Evolutionary conservation across 345 rosid genomes (phyloP).

Genomic region (Populus deltoides): DNA sequence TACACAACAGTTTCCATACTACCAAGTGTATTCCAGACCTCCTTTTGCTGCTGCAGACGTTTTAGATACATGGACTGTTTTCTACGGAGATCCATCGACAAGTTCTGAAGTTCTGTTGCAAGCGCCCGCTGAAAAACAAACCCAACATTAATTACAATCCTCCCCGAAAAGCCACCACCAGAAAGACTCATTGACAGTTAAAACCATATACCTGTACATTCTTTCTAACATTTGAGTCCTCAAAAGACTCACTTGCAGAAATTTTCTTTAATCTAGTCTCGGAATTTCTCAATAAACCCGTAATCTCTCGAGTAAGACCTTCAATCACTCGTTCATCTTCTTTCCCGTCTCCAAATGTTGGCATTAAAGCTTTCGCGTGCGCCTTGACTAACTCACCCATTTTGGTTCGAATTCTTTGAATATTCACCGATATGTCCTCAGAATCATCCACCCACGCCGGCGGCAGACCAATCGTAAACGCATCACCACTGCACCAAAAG

Average conservation of each 20-base stretch:
- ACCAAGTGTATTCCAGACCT: slow-evolving; percentile 38
- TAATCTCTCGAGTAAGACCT: slow-evolving; percentile 73
- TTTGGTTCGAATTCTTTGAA: slow-evolving; percentile 65
- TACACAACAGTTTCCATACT: no score
- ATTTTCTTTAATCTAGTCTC: slow-evolving; percentile 74
- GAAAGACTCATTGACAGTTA: no score
- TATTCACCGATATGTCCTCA: slow-evolving; percentile 75
- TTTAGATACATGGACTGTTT: slow-evolving; percentile 88
- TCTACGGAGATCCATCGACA: slow-evolving; percentile 89
- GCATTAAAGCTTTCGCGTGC: slow-evolving; percentile 94
- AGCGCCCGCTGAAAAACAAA: slow-evolving; percentile 54
- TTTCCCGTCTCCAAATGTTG: slow-evolving; percentile 93
- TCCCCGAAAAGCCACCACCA: not conserved
- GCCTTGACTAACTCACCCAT: slow-evolving; percentile 80
- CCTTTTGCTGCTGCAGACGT: slow-evolving; percentile 80
- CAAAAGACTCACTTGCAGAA: slow-evolving; percentile 65
- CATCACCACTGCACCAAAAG: slow-evolving; percentile 63
- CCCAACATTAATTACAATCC: not conserved
- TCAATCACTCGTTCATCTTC: slow-evolving; percentile 83
- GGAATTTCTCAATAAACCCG: slow-evolving; percentile 67
- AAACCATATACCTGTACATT: slow-evolving; percentile 70
- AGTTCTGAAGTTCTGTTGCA: slow-evolving; percentile 87
- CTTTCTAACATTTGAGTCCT: slow-evolving; percentile 88
- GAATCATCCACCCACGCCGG: slow-evolving; percentile 97
- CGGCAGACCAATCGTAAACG: slow-evolving; percentile 69